A percentile compares a stretch with the other conserved stretches of the same genome.
These are phyloP conservation scores for Aspergillus incahuasiensis DNA, from an alignment of 495 filamentous ascomycete species.

Conservation along the genomic window DNA sequence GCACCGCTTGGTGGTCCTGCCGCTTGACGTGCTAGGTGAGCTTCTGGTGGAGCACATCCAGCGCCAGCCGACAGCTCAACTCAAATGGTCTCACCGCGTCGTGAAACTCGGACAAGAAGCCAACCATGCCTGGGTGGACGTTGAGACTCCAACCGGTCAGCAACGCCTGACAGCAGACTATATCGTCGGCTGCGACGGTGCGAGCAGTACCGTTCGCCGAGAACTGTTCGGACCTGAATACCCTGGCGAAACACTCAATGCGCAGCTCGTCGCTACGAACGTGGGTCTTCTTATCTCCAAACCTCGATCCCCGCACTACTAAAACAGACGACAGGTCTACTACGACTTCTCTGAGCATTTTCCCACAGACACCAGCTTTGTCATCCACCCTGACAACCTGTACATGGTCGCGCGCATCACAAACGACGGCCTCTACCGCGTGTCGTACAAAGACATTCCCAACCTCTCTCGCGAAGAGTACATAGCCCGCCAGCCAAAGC, in stretches of 20 bases:
- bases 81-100: slow-evolving; percentile 48
- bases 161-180: slow-evolving; percentile 49
- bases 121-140: slow-evolving; percentile 45
- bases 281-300: slow-evolving; percentile 29
- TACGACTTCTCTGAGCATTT: slow-evolving; percentile 52
- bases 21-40: slow-evolving; percentile 41
- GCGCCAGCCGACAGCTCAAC: slow-evolving; percentile 33
- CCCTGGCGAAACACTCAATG: slow-evolving; percentile 55
- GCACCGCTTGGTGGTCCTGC: slow-evolving; percentile 44
- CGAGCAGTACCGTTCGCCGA: slow-evolving; percentile 49
- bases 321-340: slow-evolving; percentile 37
- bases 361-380: slow-evolving; percentile 55
- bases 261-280: slow-evolving; percentile 60
- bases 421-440: slow-evolving; percentile 53
- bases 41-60: slow-evolving; percentile 46
- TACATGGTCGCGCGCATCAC: slow-evolving; percentile 59
- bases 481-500: slow-evolving; percentile 45
- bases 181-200: slow-evolving; percentile 56
- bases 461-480: slow-evolving; percentile 51
- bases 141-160: slow-evolving; percentile 39
- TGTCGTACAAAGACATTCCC: slow-evolving; percentile 54
- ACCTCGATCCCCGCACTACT: not conserved
- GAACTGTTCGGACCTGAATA: slow-evolving; percentile 54
- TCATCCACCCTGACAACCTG: slow-evolving; percentile 55
- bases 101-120: slow-evolving; percentile 46